phyloP scores from a whole-genome alignment of 257 asterid species.

The Nyctanthes arbortristis region DNA sequence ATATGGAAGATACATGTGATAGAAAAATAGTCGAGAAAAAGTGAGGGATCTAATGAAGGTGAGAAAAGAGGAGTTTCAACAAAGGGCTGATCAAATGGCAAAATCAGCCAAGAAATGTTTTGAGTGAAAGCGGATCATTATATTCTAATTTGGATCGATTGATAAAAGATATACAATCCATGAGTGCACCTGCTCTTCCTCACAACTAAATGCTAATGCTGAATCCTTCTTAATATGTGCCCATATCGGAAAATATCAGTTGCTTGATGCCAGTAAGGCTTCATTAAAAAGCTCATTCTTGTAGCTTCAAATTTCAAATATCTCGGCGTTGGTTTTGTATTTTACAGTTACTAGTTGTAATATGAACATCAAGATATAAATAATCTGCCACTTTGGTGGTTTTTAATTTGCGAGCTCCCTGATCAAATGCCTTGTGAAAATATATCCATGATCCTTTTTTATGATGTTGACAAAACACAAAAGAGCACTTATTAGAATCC shows the following conservation, averaged over 20 bases:
- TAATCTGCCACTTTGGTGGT: not conserved
- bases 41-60: constrained; percentile 48
- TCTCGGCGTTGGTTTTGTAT: not conserved
- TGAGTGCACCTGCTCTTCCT: constrained; percentile 12
- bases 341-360: not conserved
- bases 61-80: constrained; percentile 42
- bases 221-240: not conserved
- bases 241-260: not conserved
- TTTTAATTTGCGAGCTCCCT: not conserved
- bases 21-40: constrained; percentile 41
- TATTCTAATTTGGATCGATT: constrained; percentile 36
- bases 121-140: constrained; percentile 56
- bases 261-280: not conserved
- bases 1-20: constrained; percentile 69
- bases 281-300: not conserved
- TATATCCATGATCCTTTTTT: not conserved
- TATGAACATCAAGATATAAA: not conserved
- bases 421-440: not conserved
- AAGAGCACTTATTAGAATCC: not conserved
- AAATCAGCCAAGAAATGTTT: constrained; percentile 39
- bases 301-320: not conserved
- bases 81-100: constrained; percentile 42
- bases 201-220: not conserved
- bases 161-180: constrained; percentile 39
- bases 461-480: not conserved